Conservation (phyloP, 1,284 basidiomycete genomes). For the Pterulicium gracile region DNA sequence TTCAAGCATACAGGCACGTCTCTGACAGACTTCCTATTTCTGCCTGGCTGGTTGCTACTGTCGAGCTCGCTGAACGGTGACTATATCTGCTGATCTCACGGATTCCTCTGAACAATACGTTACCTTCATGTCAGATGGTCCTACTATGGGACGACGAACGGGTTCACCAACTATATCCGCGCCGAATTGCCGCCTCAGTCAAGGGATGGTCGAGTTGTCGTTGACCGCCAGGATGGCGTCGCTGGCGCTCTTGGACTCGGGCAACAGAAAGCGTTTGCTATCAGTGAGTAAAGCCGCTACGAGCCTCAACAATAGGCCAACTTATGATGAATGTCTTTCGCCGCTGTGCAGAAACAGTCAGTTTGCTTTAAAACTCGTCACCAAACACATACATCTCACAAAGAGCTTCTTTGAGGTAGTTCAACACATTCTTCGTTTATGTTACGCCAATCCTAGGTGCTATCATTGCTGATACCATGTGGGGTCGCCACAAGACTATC, state of each 20-base stretch:
- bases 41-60: slow-evolving; percentile 34
- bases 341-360: background rate
- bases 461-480: slow-evolving; percentile 43
- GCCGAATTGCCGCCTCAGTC: slow-evolving; percentile 36
- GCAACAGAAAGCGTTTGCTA: slow-evolving; percentile 31
- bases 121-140: slow-evolving; percentile 18
- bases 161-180: slow-evolving; percentile 40
- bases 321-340: too few relatives aligned
- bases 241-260: slow-evolving; percentile 38
- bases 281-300: slow-evolving; percentile 21
- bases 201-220: slow-evolving; percentile 36
- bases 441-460: slow-evolving; percentile 35
- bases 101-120: background rate
- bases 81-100: background rate
- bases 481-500: slow-evolving; percentile 56
- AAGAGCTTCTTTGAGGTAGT: slow-evolving; percentile 15
- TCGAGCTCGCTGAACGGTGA: slow-evolving; percentile 40
- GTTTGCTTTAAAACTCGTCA: background rate
- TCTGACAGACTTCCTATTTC: slow-evolving; percentile 26
- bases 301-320: too few relatives aligned
- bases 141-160: slow-evolving; percentile 35
- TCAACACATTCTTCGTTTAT: slow-evolving; percentile 38
- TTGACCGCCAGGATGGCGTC: slow-evolving; percentile 23
- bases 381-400: background rate
- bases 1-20: slow-evolving; percentile 32